Evolutionary conservation across 495 filamentous ascomycete species (phyloP).

Genomic region (Penicillium chermesinum): DNA sequence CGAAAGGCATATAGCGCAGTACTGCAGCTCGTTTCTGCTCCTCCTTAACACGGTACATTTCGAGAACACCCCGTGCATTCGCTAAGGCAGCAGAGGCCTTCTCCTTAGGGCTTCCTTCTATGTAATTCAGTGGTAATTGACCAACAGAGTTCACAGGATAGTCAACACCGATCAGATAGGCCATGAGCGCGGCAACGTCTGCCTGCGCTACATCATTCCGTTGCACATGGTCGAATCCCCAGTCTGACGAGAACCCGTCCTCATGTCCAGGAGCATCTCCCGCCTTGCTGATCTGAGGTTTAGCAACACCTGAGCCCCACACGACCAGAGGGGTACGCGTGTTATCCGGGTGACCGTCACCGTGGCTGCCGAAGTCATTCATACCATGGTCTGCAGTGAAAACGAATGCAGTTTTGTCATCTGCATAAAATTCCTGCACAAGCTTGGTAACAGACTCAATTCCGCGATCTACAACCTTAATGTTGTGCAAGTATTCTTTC

Average conservation of each 20-base stretch:
- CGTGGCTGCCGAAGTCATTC: conserved; percentile 97
- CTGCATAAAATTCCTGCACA: conserved; percentile 85
- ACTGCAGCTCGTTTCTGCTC: conserved; percentile 70
- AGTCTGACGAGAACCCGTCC: conserved; percentile 88
- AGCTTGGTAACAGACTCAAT: conserved; percentile 75
- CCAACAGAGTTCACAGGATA: conserved; percentile 97
- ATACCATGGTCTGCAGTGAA: conserved; percentile 99
- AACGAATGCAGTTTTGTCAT: conserved; percentile 87
- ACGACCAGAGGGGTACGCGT: conserved; percentile 89
- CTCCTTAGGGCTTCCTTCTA: conserved; percentile 62
- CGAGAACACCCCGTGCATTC: conserved; percentile 83
- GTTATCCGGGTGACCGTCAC: conserved; percentile 96
- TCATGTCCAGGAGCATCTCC: conserved; percentile 70
- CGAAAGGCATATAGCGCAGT: conserved; percentile 71
- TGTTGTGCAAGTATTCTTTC: conserved; percentile 89
- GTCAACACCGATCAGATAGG: conserved; percentile 83
- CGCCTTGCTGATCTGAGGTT: conserved; percentile 53
- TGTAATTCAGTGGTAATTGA: conserved; percentile 78
- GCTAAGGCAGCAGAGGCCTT: conserved; percentile 83
- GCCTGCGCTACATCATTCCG: conserved; percentile 92
- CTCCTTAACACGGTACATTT: conserved; percentile 97
- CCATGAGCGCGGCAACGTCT: conserved; percentile 94
- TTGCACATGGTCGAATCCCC: conserved; percentile 73
- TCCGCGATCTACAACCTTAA: conserved; percentile 89
- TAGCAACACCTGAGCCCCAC: conserved; percentile 91